A percentile compares a stretch with the other conserved stretches of the same genome.
Evolutionary conservation across 257 asterid species (phyloP).

Genomic region (Solanum etuberosum): DNA sequence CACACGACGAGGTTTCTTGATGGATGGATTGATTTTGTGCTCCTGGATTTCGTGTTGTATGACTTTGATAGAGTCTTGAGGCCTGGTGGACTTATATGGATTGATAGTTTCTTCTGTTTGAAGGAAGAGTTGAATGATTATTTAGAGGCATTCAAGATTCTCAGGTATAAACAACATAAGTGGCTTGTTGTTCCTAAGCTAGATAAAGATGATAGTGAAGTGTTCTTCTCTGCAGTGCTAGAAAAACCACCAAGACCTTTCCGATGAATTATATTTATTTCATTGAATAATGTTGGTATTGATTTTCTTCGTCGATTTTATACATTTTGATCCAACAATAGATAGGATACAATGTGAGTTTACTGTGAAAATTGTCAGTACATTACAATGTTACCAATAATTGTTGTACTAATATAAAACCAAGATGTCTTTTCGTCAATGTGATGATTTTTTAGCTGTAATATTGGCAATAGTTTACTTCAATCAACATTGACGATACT

Average conservation of each 20-base stretch:
- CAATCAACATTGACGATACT: background rate
- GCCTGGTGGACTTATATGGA: conserved; percentile 66
- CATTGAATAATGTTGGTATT: background rate
- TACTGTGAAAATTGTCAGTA: background rate
- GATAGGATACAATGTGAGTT: background rate
- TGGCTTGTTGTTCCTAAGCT: conserved; percentile 47
- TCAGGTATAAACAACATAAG: conserved; percentile 44
- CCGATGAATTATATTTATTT: background rate
- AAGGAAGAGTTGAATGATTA: conserved; percentile 45
- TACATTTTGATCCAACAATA: background rate
- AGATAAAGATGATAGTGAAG: conserved; percentile 40
- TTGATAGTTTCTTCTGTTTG: conserved; percentile 55
- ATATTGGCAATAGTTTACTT: background rate
- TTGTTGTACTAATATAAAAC: background rate
- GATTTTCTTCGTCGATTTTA: background rate
- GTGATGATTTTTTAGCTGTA: background rate
- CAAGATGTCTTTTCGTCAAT: background rate
- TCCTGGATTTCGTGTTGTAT: conserved; percentile 45
- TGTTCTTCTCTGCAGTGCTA: conserved; percentile 57
- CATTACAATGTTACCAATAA: background rate
- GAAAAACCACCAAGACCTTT: conserved; percentile 66
- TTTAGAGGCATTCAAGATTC: conserved; percentile 34
- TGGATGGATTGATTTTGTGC: conserved; percentile 56
- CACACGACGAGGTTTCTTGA: conserved; percentile 58
- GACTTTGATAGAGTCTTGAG: conserved; percentile 67